These are phyloP conservation scores for Scutellaria minor DNA, from an alignment of 257 asterid species.

Conservation along the genomic window DNA sequence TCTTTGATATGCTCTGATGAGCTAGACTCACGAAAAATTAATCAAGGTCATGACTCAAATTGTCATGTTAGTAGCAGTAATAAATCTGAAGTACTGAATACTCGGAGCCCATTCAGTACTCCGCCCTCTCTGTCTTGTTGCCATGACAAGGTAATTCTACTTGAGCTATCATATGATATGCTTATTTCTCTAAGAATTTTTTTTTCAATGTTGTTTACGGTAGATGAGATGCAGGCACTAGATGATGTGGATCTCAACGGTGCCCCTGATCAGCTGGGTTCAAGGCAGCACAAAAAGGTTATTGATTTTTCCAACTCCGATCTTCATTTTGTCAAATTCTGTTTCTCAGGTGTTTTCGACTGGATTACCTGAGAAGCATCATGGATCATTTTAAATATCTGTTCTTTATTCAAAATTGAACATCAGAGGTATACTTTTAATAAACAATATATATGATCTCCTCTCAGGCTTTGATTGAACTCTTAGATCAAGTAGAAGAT, in stretches of 20 bases:
- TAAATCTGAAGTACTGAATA: conserved; percentile 45
- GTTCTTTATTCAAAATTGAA: conserved; percentile 3
- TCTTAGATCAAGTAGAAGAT: conserved; percentile 93
- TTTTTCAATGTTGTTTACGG: conserved; percentile 32
- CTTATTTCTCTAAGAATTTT: conserved; percentile 11
- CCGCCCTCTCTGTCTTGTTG: conserved; percentile 87
- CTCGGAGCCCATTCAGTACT: conserved; percentile 86
- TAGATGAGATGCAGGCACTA: conserved; percentile 54
- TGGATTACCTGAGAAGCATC: conserved; percentile 26
- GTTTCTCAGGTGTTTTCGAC: conserved; percentile 23
- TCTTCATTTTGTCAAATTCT: conserved; percentile 33
- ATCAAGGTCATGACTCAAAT: conserved; percentile 37
- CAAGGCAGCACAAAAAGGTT: conserved; percentile 92
- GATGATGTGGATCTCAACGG: conserved; percentile 51
- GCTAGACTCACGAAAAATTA: conserved; percentile 42
- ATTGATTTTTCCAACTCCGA: conserved; percentile 30
- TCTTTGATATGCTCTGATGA: conserved; percentile 48
- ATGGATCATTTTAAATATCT: conserved; percentile 7
- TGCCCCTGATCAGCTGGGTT: conserved; percentile 54
- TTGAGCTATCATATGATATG: conserved; percentile 22
- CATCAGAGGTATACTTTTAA: conserved; percentile 27
- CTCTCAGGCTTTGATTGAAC: conserved; percentile 84
- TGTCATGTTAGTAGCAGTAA: conserved; percentile 38
- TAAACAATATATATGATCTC: conserved; percentile 11
- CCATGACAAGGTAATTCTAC: conserved; percentile 67